These are phyloP conservation scores for Pleurotus giganteus DNA, from an alignment of 768 basidiomycete genomes.

Conservation along the genomic window DNA sequence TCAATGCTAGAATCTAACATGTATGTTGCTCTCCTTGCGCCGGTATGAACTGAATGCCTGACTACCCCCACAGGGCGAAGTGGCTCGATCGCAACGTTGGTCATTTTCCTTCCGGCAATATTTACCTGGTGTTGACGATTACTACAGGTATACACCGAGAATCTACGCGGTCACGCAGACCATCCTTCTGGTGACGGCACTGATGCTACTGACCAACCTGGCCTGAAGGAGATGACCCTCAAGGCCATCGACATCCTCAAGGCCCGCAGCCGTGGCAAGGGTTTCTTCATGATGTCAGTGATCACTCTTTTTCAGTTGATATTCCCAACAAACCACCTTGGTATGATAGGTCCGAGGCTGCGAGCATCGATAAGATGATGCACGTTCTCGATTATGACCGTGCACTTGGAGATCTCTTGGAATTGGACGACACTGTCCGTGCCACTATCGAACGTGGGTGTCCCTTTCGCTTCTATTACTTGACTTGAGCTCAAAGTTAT, in stretches of 20 bases:
- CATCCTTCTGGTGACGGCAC: constrained; percentile 40
- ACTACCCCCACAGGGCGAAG: constrained; percentile 31
- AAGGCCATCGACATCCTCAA: constrained; percentile 46
- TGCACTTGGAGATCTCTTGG: constrained; percentile 42
- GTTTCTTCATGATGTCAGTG: constrained; percentile 43
- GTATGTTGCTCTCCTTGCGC: constrained; percentile 10
- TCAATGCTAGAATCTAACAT: constrained; percentile 17
- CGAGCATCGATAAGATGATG: constrained; percentile 50
- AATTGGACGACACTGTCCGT: constrained; percentile 43
- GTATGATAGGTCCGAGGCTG: constrained; percentile 35
- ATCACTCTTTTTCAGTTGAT: background rate
- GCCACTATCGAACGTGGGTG: constrained; percentile 38
- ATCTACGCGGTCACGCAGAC: constrained; percentile 34
- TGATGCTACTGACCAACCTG: constrained; percentile 42
- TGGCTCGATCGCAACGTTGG: constrained; percentile 41
- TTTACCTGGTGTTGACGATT: background rate
- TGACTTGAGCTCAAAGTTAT: background rate
- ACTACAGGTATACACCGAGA: constrained; percentile 31
- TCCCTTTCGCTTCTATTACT: background rate
- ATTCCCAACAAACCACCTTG: background rate
- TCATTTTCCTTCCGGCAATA: background rate
- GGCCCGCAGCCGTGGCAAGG: constrained; percentile 31
- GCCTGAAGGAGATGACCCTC: constrained; percentile 47
- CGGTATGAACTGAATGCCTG: background rate
- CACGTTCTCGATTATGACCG: constrained; percentile 46